These are phyloP conservation scores for Teratosphaeria viscida DNA, from an alignment of 2,329 filamentous ascomycete genomes.

Conservation along the genomic window DNA sequence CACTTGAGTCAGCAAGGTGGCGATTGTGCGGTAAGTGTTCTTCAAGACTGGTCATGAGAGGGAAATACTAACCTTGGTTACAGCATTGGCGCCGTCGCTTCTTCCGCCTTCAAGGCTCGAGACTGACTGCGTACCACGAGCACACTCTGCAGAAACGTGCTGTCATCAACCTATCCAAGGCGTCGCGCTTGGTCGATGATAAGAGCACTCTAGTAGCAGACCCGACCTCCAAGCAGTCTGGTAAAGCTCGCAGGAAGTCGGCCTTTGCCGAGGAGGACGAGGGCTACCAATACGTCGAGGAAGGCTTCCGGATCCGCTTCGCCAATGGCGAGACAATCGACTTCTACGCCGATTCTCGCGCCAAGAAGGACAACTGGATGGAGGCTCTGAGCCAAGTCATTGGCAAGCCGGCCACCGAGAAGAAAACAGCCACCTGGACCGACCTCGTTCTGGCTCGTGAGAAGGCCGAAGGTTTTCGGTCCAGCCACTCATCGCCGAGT, in stretches of 20 bases:
- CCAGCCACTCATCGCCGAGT: not conserved
- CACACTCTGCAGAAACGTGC: slow-evolving; percentile 88
- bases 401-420: slow-evolving; percentile 44
- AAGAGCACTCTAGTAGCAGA: slow-evolving; percentile 72
- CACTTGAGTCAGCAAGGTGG: slow-evolving; percentile 92
- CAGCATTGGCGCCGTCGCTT: slow-evolving; percentile 97
- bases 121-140: slow-evolving; percentile 92
- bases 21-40: slow-evolving; percentile 75
- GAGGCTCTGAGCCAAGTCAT: slow-evolving; percentile 65
- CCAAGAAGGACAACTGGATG: slow-evolving; percentile 93
- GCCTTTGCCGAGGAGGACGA: slow-evolving; percentile 98
- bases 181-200: slow-evolving; percentile 87
- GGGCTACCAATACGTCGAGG: slow-evolving; percentile 98
- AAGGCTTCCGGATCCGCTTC: slow-evolving; percentile 97
- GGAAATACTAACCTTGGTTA: slow-evolving; percentile 1
- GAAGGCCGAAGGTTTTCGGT: not conserved
- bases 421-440: slow-evolving; percentile 43
- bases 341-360: slow-evolving; percentile 85
- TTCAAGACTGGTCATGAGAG: not conserved
- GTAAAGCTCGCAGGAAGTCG: slow-evolving; percentile 60
- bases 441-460: slow-evolving; percentile 47
- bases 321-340: slow-evolving; percentile 97
- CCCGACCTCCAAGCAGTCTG: slow-evolving; percentile 36
- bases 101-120: slow-evolving; percentile 85
- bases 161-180: slow-evolving; percentile 92